Evolutionary conservation across 805 yeast species (phyloP), one percentile per base, ranked within the genome.

Genomic region (Sugiyamaella valdiviana): DNA sequence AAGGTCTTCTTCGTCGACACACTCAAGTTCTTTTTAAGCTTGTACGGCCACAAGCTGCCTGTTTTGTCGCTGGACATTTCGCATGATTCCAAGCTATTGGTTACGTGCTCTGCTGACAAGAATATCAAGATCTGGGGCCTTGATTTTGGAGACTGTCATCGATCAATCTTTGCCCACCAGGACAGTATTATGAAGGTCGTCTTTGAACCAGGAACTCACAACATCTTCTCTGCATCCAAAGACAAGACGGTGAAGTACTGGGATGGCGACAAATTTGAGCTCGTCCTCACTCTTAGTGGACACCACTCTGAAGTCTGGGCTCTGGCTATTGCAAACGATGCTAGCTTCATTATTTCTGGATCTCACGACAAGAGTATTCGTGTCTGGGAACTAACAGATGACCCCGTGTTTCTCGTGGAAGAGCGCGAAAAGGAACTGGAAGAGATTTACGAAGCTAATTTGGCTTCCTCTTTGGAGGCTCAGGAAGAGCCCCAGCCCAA

Each of bases 71-170:
- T 93, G 56, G 99, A 93, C 63, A 89, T 93, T 39, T 86, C 98
- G 1, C 74, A 66, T 57, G 99, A 93, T 65, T 82, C 91, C 36
- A 91, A 93, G 66, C 65, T 93, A 57, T 76, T 93, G 52, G 80
- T 91, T 46, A 87, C 98, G 0, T 86, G 96, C 3, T 88, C 97
- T 1, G 99, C 99, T 0, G 99, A 93, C 68, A 93, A 93, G 67
- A 93, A 93, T 66, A 86, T 93, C 63, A 89, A 95, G 68, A 85
- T 93, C 50, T 93, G 99, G 99, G 99, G 99, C 45, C 71, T 93
- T 50, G 99, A 93, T 65, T 93, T 93, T 67, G 99, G 99, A 68
- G 99, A 93, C 67, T 93, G 99, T 73, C 99, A 93, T 67, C 85
- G 84, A 64, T 91, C 98, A 1, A 79, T 93, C 22, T 93, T 93